A percentile compares a stretch with the other conserved stretches of the same genome.
Conservation (phyloP, 2,329 filamentous ascomycete species). For the Hymenoscyphus repandus region DNA sequence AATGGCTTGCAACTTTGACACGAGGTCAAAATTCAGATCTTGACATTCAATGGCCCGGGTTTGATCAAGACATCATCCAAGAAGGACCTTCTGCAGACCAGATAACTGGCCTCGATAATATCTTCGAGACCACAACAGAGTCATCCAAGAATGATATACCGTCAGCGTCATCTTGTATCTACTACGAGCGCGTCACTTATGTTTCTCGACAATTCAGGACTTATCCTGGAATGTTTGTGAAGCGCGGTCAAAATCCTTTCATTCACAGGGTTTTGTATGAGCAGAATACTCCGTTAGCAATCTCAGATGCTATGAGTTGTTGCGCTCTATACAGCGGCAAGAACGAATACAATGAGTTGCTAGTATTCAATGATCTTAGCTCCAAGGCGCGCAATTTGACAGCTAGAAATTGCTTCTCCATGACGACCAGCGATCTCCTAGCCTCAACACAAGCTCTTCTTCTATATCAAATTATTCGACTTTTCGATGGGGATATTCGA, state of each 20-base stretch:
- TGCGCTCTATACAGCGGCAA: neutral
- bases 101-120: neutral
- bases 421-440: neutral
- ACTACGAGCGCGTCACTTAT: neutral
- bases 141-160: neutral
- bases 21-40: neutral
- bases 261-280: neutral
- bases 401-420: neutral
- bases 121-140: neutral
- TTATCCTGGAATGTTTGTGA: neutral
- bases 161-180: neutral
- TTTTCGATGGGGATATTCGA: conserved; percentile 1
- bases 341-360: neutral
- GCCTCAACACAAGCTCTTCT: neutral
- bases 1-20: neutral
- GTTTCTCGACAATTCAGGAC: neutral
- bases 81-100: neutral
- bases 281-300: neutral
- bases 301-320: neutral
- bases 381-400: neutral
- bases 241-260: neutral
- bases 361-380: neutral
- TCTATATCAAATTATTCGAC: conserved; percentile 1
- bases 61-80: neutral
- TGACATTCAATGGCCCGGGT: neutral